Evolutionary conservation across 1,284 basidiomycete genomes (phyloP), one percentile per base, ranked within the genome.

Genomic region (Apiotrichum brassicae): DNA sequence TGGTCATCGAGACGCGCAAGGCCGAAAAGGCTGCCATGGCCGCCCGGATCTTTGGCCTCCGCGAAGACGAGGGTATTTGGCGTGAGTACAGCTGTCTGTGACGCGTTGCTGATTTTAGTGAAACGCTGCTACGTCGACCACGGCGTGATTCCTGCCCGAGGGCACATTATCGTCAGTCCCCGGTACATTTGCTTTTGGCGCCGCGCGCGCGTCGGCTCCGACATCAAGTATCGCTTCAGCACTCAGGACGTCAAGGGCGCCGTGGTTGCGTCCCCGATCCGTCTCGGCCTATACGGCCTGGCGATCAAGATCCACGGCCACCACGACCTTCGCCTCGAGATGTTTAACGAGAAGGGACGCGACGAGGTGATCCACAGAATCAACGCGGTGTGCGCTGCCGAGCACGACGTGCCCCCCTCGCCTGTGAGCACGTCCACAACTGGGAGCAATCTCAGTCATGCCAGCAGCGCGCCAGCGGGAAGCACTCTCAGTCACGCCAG

Each of bases 211-310:
- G 51, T 72, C 14, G 65, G 66, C 16, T 24, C 54, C 0, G 72
- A 73, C 51, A 64, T 72, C 61, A 73, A 70, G 70, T 81, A 82
- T 57, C 81, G 82, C 16, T 74, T 82, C 56, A 72, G 75, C 4
- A 60, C 76, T 11, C 63, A 68, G 7, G 75, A 74, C 37, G 59
- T 84, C 54, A 77, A 76, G 44, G 63, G 68, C 9, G 78, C 76
- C 1, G 73, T 66, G 25, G 59, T 65, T 13, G 70, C 73, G 18
- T 59, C 64, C 6, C 55, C 73, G 4, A 55, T 71, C 22, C 64
- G 72, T 26, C 58, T 74, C 19, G 72, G 70, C n/a, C 65, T 74
- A n/a, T 70, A 78, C 55, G 78, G 77, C 7, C 57, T 84, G 43
- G 62, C 72, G 8, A 57, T 84, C 11, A 72, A 77, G 44, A 68